Evolutionary conservation across 805 yeast species (phyloP).

Genomic region (Zygotorulaspora chibaensis): DNA sequence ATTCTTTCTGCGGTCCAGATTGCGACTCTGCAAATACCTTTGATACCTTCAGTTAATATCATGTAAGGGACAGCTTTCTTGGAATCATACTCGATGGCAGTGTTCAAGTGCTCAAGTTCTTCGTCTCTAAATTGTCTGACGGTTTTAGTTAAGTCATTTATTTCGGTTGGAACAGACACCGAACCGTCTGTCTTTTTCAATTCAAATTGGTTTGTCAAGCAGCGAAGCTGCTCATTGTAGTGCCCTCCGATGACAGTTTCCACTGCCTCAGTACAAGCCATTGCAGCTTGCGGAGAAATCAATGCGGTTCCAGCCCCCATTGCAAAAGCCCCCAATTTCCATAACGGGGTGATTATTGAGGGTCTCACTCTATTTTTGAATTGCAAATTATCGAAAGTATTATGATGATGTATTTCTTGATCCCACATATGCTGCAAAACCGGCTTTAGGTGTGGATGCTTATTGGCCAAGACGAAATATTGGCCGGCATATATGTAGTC

Average conservation of each 20-base stretch:
- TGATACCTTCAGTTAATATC: conserved; percentile 82
- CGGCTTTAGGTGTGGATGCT: conserved; percentile 72
- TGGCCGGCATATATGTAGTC: conserved; percentile 91
- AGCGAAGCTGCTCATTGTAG: conserved; percentile 84
- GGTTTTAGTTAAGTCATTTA: conserved; percentile 51
- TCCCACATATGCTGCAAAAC: conserved; percentile 96
- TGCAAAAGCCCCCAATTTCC: conserved; percentile 87
- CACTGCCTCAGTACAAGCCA: conserved; percentile 99
- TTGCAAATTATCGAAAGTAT: conserved; percentile 78
- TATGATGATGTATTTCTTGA: conserved; percentile 88
- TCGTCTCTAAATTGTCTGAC: conserved; percentile 85
- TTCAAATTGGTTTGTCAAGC: conserved; percentile 62
- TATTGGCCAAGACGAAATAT: conserved; percentile 64
- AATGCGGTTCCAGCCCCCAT: conserved; percentile 85
- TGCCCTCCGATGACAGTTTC: conserved; percentile 98
- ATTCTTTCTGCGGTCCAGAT: conserved; percentile 87
- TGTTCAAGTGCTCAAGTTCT: conserved; percentile 90
- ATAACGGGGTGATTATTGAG: conserved; percentile 81
- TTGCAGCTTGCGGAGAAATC: conserved; percentile 90
- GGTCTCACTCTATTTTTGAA: conserved; percentile 80
- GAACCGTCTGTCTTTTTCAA: conserved; percentile 36
- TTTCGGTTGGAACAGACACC: conserved; percentile 43
- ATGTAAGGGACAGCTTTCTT: conserved; percentile 90
- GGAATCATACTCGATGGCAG: conserved; percentile 89
- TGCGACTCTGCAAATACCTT: conserved; percentile 78